Evolutionary conservation across 2,329 filamentous ascomycete genomes (phyloP), one percentile per base, ranked within the genome.

Genomic region (Colletotrichum lupini): DNA sequence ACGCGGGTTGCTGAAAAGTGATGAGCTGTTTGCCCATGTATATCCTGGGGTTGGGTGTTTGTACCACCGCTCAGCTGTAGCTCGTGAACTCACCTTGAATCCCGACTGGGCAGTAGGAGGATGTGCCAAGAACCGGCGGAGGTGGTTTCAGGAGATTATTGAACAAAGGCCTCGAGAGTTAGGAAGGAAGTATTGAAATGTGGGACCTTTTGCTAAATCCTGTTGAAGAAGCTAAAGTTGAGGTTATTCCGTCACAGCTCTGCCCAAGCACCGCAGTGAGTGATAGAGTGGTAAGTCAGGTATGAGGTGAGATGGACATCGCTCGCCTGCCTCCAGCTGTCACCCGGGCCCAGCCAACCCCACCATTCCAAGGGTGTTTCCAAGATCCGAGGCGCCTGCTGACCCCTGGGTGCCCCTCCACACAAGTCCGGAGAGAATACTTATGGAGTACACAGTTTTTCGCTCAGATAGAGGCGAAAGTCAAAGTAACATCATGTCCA

Each of bases 301-400:
- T 32, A 49, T 49, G 37, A 19, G 24, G 42, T 22, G 42, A 24
- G 26, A 14, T 26, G 32, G 57, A 46, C 28, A 14, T 55, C 5
- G 59, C 16, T 46, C 69, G 22, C 55, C 28, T 11, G n/a, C 9
- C 30, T 32, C 30, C 9, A 32, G 30, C 30, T 46, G 58, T 69
- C 58, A 49, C 55, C 24, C 60, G 55, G 70, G 16, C 55, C 55
- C 46, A 55, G 60, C 30, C 60, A 57, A 70, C 70, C 70, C 70
- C 67, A 73, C 70, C 67, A 73, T 65, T 49, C 70, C 70, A 69
- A 61, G 60, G 55, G 60, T 61, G 67, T 70, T 73, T 73, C 70
- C 70, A 73, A 73, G 70, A 73, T 73, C 66, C 55, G 70, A 73
- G 42, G 59, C 67, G 60, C 46, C 70, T 63, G 70, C 70, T 70